phyloP scores from a whole-genome alignment of 139 green algal genomes.

The Chlorella sp. region DNA sequence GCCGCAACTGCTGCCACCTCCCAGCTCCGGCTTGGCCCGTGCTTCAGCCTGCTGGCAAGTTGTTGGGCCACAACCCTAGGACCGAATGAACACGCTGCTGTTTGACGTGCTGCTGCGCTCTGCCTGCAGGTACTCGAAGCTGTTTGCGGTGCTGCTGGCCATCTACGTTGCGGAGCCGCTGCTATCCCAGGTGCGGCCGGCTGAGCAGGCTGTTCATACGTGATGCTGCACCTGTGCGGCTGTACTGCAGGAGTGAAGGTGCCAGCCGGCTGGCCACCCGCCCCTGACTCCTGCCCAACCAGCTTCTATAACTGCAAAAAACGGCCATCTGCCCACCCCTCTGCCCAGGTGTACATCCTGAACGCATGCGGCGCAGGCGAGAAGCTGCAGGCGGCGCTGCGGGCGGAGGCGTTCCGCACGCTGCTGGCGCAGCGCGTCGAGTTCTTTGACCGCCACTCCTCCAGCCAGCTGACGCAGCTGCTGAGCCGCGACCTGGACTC shows the following conservation, averaged over 20 bases:
- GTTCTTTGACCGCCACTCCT: conserved; percentile 65
- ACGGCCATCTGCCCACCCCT: neutral
- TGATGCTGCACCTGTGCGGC: neutral
- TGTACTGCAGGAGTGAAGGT: neutral
- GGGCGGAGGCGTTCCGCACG: conserved; percentile 82
- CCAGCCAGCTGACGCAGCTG: conserved; percentile 75
- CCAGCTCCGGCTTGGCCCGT: too few relatives aligned
- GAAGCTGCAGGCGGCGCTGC: conserved; percentile 60
- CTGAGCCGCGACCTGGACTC: conserved; percentile 85
- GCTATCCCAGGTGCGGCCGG: conserved; percentile 38
- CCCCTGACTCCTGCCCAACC: neutral
- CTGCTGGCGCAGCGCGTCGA: conserved; percentile 82
- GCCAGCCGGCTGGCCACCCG: neutral
- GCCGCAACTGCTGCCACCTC: too few relatives aligned
- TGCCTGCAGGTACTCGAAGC: conserved; percentile 41
- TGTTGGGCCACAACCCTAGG: too few relatives aligned
- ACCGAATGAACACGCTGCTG: too few relatives aligned
- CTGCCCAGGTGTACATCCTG: conserved; percentile 78
- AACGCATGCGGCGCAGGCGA: conserved; percentile 75
- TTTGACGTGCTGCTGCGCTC: neutral
- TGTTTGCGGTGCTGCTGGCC: conserved; percentile 65
- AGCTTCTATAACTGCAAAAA: too few relatives aligned
- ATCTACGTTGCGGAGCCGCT: conserved; percentile 88
- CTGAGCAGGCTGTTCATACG: neutral
- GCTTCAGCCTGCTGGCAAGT: too few relatives aligned